Evolutionary conservation across 306 rosid genomes (phyloP).

Genomic region (Carpinus fangiana): DNA sequence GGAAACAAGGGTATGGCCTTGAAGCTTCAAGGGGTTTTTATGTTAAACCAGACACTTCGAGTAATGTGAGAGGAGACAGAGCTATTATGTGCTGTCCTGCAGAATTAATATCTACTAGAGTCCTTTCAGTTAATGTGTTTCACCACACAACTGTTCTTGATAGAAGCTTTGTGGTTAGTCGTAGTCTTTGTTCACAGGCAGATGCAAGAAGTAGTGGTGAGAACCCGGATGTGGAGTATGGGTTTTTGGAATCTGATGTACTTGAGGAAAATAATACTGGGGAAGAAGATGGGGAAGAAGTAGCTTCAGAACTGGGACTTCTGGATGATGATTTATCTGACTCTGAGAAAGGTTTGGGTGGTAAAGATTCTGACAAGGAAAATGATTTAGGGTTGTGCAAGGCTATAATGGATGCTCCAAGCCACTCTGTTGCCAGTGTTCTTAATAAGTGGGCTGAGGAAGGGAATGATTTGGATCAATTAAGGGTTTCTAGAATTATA

Average conservation of each 20-base stretch:
- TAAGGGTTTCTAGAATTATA: constrained; percentile 3
- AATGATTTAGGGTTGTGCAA: constrained; percentile 19
- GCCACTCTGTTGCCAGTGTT: neutral
- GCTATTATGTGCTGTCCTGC: neutral
- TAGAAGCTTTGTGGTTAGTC: neutral
- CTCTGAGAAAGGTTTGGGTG: constrained; percentile 5
- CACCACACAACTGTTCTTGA: neutral
- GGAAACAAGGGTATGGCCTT: constrained; percentile 8
- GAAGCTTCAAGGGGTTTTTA: neutral
- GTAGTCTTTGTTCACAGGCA: constrained; percentile 11
- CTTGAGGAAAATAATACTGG: neutral
- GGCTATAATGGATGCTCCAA: constrained; percentile 4
- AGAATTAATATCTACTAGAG: neutral
- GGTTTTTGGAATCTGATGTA: neutral
- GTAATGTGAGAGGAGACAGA: constrained; percentile 10
- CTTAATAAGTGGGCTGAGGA: constrained; percentile 9
- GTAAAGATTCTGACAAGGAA: constrained; percentile 4
- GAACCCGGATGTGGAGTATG: neutral
- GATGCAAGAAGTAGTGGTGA: neutral
- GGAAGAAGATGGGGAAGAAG: constrained; percentile 6
- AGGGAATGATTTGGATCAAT: constrained; percentile 17
- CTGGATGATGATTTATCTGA: constrained; percentile 23
- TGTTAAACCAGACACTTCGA: neutral
- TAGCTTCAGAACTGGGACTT: constrained; percentile 16
- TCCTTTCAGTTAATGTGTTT: neutral